Base-by-base conservation (phyloP, 306 rosid genomes). In the Pterocarpus santalinus region DNA sequence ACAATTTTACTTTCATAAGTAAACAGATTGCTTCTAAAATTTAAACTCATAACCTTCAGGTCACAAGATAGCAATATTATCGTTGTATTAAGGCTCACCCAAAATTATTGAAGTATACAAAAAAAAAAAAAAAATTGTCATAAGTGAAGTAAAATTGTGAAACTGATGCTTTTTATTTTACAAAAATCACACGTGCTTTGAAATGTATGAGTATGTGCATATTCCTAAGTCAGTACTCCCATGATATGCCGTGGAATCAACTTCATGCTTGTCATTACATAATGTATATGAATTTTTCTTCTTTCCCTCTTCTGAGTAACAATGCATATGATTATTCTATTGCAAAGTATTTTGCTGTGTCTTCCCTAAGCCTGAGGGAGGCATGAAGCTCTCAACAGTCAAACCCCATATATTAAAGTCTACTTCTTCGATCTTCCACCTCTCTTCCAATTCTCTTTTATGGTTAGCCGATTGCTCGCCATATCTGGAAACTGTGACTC, bases 401-500 rank as follows among this genome's bases (percentile, higher is more conserved):
- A 94, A 87, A 4, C 98, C 98, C 88, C 94, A 64, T 0, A 92
- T 34, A 58, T 92, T 94, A 46, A 94, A 92, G 81, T 94, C 91
- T 7, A 92, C 98, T 72, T 94, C 97, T 30, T 92, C 94, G 15
- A 94, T 89, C 76, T 89, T 89, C 98, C 97, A 94, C 7, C 86
- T 89, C 83, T 94, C 98, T 72, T 92, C 97, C 89, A 94, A 71
- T 82, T 88, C 97, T 75, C 97, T 87, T 87, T 88, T 92, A 81
- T 94, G 97, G 81, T 90, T 94, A 7, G 94, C 78, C 1, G 96
- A 94, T 10, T 83, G 89, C 62, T 94, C 98, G 0, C 98, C 97
- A 43, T 94, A 92, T 83, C 98, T 85, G 11, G 90, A 87, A 33
- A 92, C 91, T 0, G 89, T 88, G 17, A 91, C 89, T 8, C 85